Base-by-base conservation (phyloP, 805 yeast species). In the Saturnispora hagleri region DNA sequence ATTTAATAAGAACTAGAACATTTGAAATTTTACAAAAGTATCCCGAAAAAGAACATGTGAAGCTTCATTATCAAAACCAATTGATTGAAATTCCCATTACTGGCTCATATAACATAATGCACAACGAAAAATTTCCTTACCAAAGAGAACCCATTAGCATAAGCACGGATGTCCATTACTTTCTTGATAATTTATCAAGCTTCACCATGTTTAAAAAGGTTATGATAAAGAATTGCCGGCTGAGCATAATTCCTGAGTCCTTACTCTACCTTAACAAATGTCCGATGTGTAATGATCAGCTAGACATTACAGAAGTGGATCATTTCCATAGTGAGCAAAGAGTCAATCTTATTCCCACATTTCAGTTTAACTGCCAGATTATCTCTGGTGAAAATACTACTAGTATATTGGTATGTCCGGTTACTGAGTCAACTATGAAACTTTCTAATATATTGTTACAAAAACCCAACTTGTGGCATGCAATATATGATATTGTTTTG, bases 71-170 rank as follows among this genome's bases (percentile, higher is more conserved):
- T 34, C 47, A 49, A 27, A 56, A 56, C 43, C 57, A 54, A 38
- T 26, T 54, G 22, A 34, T 56, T 36, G 58, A 54, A 46, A 52
- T 56, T 22, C 57, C 58, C 22, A 26, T 55, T 6, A 36, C 28
- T 9, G 50, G 46, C 12, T 28, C 43, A 1, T 31, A 43, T 24
- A 3, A 34, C 17, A 22, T 55, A 15, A 5, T 41, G 2, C 33
- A 52, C 26, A 52, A 56, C 41, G 15, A 44, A 12, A 56, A 52
- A 12, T 56, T 56, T 27, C 58, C 58, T 2, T 56, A 47, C 46
- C 34, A 44, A n/a, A 50, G 58, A 31, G 58, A 56, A 47, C 58
- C 58, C 2, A 48, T 52, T 36, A 52, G 52, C 28, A 54, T 56
- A n/a, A 48, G 51, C 22, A 41, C 54, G 2, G 40, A 48, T 8